phyloP scores from a whole-genome alignment of 345 rosid species.

The Passiflora organensis region DNA sequence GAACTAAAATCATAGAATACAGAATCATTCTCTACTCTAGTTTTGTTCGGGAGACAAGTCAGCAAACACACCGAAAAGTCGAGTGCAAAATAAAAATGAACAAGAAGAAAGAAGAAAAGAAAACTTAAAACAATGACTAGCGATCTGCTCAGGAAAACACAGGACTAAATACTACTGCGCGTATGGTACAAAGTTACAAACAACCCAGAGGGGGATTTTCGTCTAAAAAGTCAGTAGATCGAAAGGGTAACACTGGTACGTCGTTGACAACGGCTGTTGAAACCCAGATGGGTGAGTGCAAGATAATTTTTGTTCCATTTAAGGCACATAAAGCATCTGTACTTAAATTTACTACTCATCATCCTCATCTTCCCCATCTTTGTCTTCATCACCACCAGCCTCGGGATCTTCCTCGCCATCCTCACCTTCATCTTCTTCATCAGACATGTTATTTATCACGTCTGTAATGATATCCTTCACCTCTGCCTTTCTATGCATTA shows the following conservation, averaged over 20 bases:
- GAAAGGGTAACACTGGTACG: slow-evolving; percentile 9
- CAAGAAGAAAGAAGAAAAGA: neutral
- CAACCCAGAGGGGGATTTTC: slow-evolving; percentile 13
- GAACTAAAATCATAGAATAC: neutral
- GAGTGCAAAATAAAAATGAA: slow-evolving; percentile 4
- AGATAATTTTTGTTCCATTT: slow-evolving; percentile 15
- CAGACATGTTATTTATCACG: slow-evolving; percentile 84
- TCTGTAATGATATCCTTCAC: slow-evolving; percentile 87
- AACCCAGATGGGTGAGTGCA: slow-evolving; percentile 8
- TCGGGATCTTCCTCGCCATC: slow-evolving; percentile 50
- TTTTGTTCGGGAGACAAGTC: slow-evolving; percentile 9
- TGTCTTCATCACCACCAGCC: slow-evolving; percentile 40
- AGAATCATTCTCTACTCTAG: slow-evolving; percentile 18
- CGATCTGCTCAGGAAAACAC: slow-evolving; percentile 13
- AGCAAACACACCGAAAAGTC: slow-evolving; percentile 20
- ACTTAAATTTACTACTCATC: slow-evolving; percentile 29
- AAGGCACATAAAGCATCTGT: slow-evolving; percentile 6
- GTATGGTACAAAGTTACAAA: slow-evolving; percentile 44
- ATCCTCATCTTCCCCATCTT: slow-evolving; percentile 38
- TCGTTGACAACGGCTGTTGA: slow-evolving; percentile 14
- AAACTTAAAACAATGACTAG: slow-evolving; percentile 22
- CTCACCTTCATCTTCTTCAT: slow-evolving; percentile 67
- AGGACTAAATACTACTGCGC: slow-evolving; percentile 16
- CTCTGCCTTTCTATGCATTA: slow-evolving; percentile 80
- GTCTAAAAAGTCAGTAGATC: slow-evolving; percentile 15